Evolutionary conservation across 176 grass and related monocot genomes (phyloP).

Genomic region (Rhynchospora pubera): DNA sequence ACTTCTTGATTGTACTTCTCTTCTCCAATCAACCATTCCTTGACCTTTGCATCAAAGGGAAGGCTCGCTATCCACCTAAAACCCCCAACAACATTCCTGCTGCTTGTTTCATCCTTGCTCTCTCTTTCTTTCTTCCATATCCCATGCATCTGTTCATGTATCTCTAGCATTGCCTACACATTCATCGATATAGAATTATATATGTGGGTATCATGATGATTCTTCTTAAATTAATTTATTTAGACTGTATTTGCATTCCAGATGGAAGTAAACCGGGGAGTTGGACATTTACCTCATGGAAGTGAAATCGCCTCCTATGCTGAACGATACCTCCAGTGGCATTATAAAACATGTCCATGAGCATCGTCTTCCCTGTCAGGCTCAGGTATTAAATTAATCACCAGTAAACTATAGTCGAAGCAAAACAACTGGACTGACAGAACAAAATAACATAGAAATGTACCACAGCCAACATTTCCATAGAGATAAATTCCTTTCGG

Average conservation of each 20-base stretch:
- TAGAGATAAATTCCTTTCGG: constrained; percentile 87
- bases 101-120: constrained; percentile 18
- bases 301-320: constrained; percentile 80
- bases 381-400: constrained; percentile 2
- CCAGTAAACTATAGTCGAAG: not conserved
- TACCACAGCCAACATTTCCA: constrained; percentile 96
- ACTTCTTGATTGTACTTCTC: constrained; percentile 79
- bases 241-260: not conserved
- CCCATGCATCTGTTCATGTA: constrained; percentile 93
- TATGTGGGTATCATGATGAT: not conserved
- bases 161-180: constrained; percentile 90
- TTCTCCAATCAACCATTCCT: constrained; percentile 94
- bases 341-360: constrained; percentile 97
- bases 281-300: constrained; percentile 62
- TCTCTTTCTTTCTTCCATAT: constrained; percentile 64
- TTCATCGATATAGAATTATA: not conserved
- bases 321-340: constrained; percentile 80
- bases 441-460: constrained; percentile 11
- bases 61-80: constrained; percentile 85
- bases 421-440: not conserved
- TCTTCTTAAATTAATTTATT: not conserved
- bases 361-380: constrained; percentile 77
- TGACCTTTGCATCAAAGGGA: constrained; percentile 74
- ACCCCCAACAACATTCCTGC: constrained; percentile 27
- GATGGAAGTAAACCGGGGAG: not conserved